These are phyloP conservation scores for Wickerhamiella pararugosa DNA, from an alignment of 1,139 yeast genomes.

Conservation along the genomic window DNA sequence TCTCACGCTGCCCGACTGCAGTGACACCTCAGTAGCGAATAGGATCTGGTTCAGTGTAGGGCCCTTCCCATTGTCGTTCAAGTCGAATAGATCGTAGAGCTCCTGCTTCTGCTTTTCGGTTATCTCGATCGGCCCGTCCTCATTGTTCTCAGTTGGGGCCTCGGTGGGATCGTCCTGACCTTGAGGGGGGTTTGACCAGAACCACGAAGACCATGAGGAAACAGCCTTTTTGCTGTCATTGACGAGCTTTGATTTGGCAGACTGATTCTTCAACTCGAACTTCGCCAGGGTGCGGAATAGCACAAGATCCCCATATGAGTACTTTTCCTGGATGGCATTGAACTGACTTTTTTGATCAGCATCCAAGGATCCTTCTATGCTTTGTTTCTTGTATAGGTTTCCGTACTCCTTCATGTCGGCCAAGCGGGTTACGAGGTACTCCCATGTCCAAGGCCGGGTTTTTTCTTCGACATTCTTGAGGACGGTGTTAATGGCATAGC, in stretches of 20 bases:
- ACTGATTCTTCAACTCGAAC: conserved; percentile 45
- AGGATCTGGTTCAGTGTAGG: conserved; percentile 62
- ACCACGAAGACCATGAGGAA: conserved; percentile 23
- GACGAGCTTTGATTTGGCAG: conserved; percentile 15
- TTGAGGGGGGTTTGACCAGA: conserved; percentile 18
- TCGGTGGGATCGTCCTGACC: conserved; percentile 16
- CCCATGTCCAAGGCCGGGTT: conserved; percentile 84
- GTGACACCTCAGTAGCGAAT: conserved; percentile 48
- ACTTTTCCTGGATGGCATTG: conserved; percentile 39
- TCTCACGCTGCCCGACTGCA: conserved; percentile 64
- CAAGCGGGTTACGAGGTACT: conserved; percentile 50
- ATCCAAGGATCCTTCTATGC: conserved; percentile 16
- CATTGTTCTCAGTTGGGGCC: conserved; percentile 10
- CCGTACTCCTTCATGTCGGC: conserved; percentile 59
- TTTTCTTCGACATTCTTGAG: conserved; percentile 66
- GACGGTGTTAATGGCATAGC: conserved; percentile 61
- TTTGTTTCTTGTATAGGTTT: conserved; percentile 49
- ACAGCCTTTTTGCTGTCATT: not conserved
- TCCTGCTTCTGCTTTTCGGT: conserved; percentile 43
- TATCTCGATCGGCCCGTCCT: conserved; percentile 24
- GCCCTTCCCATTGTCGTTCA: conserved; percentile 57
- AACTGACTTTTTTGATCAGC: conserved; percentile 28
- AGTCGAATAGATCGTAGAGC: conserved; percentile 85
- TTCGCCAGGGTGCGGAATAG: conserved; percentile 74
- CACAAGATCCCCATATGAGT: conserved; percentile 65